These are phyloP conservation scores for Baudoinia panamericana DNA, from an alignment of 495 filamentous ascomycete genomes.

Conservation along the genomic window DNA sequence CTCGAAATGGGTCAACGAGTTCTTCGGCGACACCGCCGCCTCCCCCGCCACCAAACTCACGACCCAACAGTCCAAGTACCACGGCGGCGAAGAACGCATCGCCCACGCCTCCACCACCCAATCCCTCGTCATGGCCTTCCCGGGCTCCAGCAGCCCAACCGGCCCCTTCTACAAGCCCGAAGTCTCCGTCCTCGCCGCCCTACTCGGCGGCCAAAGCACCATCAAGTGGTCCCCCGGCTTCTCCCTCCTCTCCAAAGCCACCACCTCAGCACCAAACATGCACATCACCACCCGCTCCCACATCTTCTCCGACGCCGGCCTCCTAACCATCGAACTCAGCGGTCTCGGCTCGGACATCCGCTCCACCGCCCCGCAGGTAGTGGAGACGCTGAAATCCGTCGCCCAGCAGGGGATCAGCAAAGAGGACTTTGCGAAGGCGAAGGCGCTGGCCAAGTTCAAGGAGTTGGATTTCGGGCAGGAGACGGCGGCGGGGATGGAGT, in stretches of 20 bases:
- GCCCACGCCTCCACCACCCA: slow-evolving; percentile 54
- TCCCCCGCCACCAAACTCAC: slow-evolving; percentile 29
- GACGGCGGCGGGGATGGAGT: slow-evolving; percentile 50
- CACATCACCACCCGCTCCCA: slow-evolving; percentile 56
- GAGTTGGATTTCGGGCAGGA: slow-evolving; percentile 74
- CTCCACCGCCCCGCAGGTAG: slow-evolving; percentile 46
- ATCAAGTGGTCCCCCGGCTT: slow-evolving; percentile 97
- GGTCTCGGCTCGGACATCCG: slow-evolving; percentile 58
- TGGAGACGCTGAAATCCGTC: slow-evolving; percentile 68
- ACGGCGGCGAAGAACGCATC: slow-evolving; percentile 86
- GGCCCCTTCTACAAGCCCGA: slow-evolving; percentile 73
- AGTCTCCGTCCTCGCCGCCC: slow-evolving; percentile 70
- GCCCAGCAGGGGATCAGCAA: slow-evolving; percentile 47
- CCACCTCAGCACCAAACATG: slow-evolving; percentile 50
- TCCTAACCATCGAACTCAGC: slow-evolving; percentile 66
- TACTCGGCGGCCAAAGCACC: slow-evolving; percentile 76
- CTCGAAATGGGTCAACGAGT: slow-evolving; percentile 81
- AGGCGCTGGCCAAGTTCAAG: slow-evolving; percentile 85
- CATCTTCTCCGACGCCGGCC: slow-evolving; percentile 87
- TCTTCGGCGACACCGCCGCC: slow-evolving; percentile 52
- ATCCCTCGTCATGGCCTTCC: slow-evolving; percentile 81
- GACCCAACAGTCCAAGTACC: slow-evolving; percentile 59
- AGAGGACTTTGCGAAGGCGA: slow-evolving; percentile 83
- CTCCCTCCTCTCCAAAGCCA: slow-evolving; percentile 70
- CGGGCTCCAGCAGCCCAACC: slow-evolving; percentile 66